These are phyloP conservation scores for Tripterygium wilfordii DNA, from an alignment of 177 flowering plant species.

Conservation along the genomic window DNA sequence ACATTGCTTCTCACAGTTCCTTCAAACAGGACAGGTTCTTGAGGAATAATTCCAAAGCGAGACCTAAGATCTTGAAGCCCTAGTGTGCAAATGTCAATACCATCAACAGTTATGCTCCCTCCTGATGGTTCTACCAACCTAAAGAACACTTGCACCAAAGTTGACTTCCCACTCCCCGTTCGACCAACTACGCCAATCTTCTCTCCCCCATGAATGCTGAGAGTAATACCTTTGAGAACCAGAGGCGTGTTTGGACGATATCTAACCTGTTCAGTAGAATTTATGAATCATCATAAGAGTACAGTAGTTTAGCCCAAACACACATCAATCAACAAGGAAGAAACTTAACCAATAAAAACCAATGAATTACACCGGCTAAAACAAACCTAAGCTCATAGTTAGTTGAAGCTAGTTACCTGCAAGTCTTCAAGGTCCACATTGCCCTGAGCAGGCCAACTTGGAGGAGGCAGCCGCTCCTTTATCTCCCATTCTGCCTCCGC, in stretches of 20 bases:
- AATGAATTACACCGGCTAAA: too few relatives aligned
- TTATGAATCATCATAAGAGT: too few relatives aligned
- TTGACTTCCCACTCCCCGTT: constrained; percentile 96
- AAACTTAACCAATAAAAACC: too few relatives aligned
- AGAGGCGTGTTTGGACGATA: constrained; percentile 90
- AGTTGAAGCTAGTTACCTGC: constrained; percentile 41
- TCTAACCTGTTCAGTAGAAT: constrained; percentile 54
- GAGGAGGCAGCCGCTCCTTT: constrained; percentile 53
- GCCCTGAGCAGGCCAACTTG: constrained; percentile 85
- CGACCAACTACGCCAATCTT: constrained; percentile 96
- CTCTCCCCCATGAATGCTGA: constrained; percentile 78
- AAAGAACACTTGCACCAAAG: constrained; percentile 82
- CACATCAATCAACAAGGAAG: background rate
- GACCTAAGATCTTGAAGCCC: constrained; percentile 98
- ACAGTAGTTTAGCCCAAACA: too few relatives aligned
- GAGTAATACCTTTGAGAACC: constrained; percentile 73
- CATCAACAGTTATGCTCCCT: constrained; percentile 71
- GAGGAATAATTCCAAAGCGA: constrained; percentile 93
- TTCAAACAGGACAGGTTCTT: constrained; percentile 93
- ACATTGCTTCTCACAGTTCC: constrained; percentile 91
- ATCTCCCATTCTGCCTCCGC: constrained; percentile 85
- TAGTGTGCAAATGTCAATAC: constrained; percentile 55
- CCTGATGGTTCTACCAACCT: constrained; percentile 86
- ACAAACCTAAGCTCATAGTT: too few relatives aligned
- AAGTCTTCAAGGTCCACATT: constrained; percentile 60